These are phyloP conservation scores for Tricholoma terreum DNA, from an alignment of 768 basidiomycete species.

Conservation along the genomic window DNA sequence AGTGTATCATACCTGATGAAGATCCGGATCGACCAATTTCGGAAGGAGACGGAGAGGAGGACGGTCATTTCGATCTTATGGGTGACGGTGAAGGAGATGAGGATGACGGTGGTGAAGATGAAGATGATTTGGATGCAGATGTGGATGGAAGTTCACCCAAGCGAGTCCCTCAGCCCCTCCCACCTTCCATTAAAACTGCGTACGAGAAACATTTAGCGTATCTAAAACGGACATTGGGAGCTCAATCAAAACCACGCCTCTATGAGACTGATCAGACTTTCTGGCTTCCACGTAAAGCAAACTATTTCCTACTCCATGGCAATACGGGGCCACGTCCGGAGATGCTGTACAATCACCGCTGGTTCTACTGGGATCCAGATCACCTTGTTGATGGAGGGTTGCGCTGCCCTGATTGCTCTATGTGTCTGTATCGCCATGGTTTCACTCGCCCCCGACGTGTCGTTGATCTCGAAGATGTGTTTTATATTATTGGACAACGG, in stretches of 20 bases:
- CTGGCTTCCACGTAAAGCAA: neutral
- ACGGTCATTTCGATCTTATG: neutral
- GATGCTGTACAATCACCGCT: neutral
- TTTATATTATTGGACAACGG: neutral
- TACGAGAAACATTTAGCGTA: neutral
- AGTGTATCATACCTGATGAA: neutral
- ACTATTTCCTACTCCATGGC: neutral
- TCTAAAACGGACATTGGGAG: neutral
- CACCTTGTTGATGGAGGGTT: neutral
- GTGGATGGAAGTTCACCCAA: conserved; percentile 27
- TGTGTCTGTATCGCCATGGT: neutral
- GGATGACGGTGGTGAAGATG: conserved; percentile 33
- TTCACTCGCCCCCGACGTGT: neutral
- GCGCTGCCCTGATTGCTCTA: neutral
- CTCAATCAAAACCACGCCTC: neutral
- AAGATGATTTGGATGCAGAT: conserved; percentile 26
- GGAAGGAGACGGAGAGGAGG: neutral
- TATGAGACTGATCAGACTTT: neutral
- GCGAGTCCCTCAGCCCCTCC: neutral
- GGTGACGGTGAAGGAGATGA: conserved; percentile 34
- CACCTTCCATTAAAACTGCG: neutral
- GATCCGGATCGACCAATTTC: too few species aligned
- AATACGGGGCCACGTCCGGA: neutral
- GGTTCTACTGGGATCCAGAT: too few species aligned
- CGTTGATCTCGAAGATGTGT: neutral